Evolutionary conservation across 345 rosid species (phyloP).

Genomic region (Pistacia vera): DNA sequence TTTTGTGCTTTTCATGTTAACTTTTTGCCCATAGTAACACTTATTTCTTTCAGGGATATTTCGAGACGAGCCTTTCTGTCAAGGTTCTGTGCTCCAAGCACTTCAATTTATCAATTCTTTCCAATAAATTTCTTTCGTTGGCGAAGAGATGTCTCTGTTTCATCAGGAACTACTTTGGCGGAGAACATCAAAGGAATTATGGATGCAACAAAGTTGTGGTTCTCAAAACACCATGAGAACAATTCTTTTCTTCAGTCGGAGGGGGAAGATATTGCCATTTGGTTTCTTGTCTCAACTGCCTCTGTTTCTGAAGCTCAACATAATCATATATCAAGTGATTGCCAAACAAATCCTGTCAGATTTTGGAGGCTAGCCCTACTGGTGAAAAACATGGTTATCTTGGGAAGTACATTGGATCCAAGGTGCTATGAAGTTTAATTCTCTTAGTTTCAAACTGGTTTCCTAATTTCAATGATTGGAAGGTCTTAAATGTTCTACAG

Average conservation of each 20-base stretch:
- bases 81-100: slow-evolving; percentile 57
- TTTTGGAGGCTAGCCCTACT: slow-evolving; percentile 79
- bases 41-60: slow-evolving; percentile 63
- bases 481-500: background rate
- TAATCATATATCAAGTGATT: slow-evolving; percentile 29
- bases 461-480: background rate
- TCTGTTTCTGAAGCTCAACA: slow-evolving; percentile 38
- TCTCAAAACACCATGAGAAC: slow-evolving; percentile 40
- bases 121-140: slow-evolving; percentile 65
- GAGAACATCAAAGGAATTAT: slow-evolving; percentile 43
- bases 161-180: slow-evolving; percentile 33
- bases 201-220: slow-evolving; percentile 50
- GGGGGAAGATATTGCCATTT: slow-evolving; percentile 62
- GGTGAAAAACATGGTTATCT: slow-evolving; percentile 54
- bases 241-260: slow-evolving; percentile 42
- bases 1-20: background rate
- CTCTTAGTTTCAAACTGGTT: slow-evolving; percentile 9
- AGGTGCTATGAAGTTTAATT: slow-evolving; percentile 47
- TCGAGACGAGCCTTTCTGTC: slow-evolving; percentile 51
- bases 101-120: slow-evolving; percentile 49
- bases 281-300: slow-evolving; percentile 67
- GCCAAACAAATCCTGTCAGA: slow-evolving; percentile 37
- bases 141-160: slow-evolving; percentile 41
- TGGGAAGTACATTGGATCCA: slow-evolving; percentile 65
- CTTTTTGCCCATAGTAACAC: background rate